A percentile compares a stretch with the other conserved stretches of the same genome.
Conservation (phyloP, 805 yeast species). For the Suhomyces emberorum region DNA sequence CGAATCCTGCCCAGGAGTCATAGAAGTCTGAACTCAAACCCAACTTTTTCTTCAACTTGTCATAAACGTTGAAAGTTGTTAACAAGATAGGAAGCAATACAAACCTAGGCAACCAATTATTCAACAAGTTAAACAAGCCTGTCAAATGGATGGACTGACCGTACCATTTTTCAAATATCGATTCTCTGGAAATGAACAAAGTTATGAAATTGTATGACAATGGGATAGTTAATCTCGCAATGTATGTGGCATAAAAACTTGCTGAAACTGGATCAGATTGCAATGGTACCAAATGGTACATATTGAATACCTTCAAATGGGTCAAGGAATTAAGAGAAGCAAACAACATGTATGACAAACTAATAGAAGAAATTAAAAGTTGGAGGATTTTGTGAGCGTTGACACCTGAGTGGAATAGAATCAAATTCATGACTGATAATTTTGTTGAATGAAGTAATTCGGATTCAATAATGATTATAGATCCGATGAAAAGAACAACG, state of each 20-base stretch:
- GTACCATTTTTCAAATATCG: slow-evolving; percentile 66
- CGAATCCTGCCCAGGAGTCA: slow-evolving; percentile 37
- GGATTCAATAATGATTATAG: slow-evolving; percentile 62
- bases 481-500: slow-evolving; percentile 37
- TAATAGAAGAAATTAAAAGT: slow-evolving; percentile 38
- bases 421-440: slow-evolving; percentile 56
- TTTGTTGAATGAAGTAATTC: slow-evolving; percentile 71
- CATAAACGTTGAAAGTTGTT: slow-evolving; percentile 66
- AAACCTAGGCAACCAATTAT: slow-evolving; percentile 73
- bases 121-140: slow-evolving; percentile 67
- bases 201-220: slow-evolving; percentile 75
- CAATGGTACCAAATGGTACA: slow-evolving; percentile 69
- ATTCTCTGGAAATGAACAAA: slow-evolving; percentile 49
- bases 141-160: slow-evolving; percentile 75
- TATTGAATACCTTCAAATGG: slow-evolving; percentile 64
- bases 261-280: slow-evolving; percentile 73
- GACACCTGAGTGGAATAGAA: slow-evolving; percentile 35
- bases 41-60: slow-evolving; percentile 44
- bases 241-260: slow-evolving; percentile 74
- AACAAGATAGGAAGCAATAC: slow-evolving; percentile 66
- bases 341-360: slow-evolving; percentile 64
- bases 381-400: slow-evolving; percentile 24
- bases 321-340: slow-evolving; percentile 65
- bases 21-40: slow-evolving; percentile 38
- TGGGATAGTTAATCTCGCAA: slow-evolving; percentile 80